Evolutionary conservation across 306 rosid species (phyloP).

Genomic region (Acacia crassicarpa): DNA sequence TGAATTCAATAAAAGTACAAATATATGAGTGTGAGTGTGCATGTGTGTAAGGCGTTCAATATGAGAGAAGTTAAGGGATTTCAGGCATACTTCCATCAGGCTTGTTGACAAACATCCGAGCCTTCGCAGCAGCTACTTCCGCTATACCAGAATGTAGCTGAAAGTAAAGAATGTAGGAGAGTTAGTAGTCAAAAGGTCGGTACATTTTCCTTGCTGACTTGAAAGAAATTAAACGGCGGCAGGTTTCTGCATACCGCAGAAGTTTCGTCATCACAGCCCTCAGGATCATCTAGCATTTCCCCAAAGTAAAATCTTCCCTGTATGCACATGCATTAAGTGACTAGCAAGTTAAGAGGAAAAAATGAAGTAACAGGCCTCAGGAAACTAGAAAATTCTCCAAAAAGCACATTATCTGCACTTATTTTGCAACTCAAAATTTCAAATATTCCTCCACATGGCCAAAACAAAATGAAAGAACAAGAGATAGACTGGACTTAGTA

Average conservation of each 20-base stretch:
- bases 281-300: slow-evolving; percentile 56
- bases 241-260: slow-evolving; percentile 59
- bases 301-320: slow-evolving; percentile 99
- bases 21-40: neutral
- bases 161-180: slow-evolving; percentile 38
- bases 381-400: slow-evolving; percentile 7
- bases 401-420: slow-evolving; percentile 20
- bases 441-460: slow-evolving; percentile 15
- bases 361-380: neutral
- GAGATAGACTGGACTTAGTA: slow-evolving; percentile 25
- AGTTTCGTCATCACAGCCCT: slow-evolving; percentile 75
- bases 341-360: neutral
- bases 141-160: slow-evolving; percentile 95
- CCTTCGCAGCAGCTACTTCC: slow-evolving; percentile 99
- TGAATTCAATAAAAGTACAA: neutral
- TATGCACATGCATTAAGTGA: slow-evolving; percentile 29
- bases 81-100: slow-evolving; percentile 92
- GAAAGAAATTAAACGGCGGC: slow-evolving; percentile 2
- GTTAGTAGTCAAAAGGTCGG: slow-evolving; percentile 20
- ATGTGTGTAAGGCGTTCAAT: neutral
- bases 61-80: slow-evolving; percentile 14
- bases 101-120: slow-evolving; percentile 96
- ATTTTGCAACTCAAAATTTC: slow-evolving; percentile 20
- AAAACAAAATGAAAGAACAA: neutral
- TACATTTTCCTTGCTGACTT: slow-evolving; percentile 5